Evolutionary conservation across 2,329 filamentous ascomycete genomes (phyloP).

Genomic region (Hypoxylon sp.): DNA sequence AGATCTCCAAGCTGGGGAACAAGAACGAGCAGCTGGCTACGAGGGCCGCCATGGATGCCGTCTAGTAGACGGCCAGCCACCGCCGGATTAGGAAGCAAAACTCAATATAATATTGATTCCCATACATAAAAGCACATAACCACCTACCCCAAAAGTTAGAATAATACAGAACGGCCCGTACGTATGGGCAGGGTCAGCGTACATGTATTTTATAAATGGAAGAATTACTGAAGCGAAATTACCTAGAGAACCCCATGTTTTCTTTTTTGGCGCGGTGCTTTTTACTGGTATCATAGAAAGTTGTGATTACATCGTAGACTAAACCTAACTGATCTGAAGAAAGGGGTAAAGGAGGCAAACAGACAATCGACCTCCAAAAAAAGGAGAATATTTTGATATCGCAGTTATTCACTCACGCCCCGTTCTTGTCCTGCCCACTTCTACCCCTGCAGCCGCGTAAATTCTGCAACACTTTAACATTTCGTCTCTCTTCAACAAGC

Average conservation of each 20-base stretch:
- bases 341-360: constrained; percentile 49
- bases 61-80: constrained; percentile 58
- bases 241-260: background rate
- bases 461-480: background rate
- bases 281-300: constrained; percentile 62
- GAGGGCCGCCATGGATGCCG: constrained; percentile 80
- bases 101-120: background rate
- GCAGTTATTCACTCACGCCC: constrained; percentile 31
- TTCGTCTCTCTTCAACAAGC: constrained; percentile 22
- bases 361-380: constrained; percentile 43
- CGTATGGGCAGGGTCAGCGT: background rate
- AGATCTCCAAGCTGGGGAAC: constrained; percentile 96
- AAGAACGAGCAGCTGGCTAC: constrained; percentile 95
- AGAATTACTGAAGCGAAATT: background rate
- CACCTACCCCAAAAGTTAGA: background rate
- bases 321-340: constrained; percentile 51
- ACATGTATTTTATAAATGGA: constrained; percentile 1
- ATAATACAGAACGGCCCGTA: background rate
- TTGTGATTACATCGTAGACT: constrained; percentile 54
- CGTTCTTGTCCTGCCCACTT: constrained; percentile 19
- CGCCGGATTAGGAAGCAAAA: background rate
- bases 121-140: background rate
- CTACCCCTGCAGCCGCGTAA: background rate
- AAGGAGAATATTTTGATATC: constrained; percentile 49
- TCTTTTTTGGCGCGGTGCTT: background rate